Conservation (phyloP, 345 rosid species). For the Euphorbia peplus region DNA sequence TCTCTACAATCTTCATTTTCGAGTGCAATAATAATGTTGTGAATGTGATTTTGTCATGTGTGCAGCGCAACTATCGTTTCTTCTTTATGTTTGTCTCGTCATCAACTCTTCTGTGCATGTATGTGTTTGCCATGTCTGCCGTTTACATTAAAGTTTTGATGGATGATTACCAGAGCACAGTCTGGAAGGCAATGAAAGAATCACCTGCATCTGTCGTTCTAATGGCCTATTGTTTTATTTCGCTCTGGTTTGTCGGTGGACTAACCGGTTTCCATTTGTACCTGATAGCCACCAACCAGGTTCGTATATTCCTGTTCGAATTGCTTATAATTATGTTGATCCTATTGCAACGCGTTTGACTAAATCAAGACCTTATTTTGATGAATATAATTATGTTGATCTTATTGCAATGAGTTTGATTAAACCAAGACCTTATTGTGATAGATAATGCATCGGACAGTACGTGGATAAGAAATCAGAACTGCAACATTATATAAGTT, state of each 20-base stretch:
- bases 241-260: conserved; percentile 96
- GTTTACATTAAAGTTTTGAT: conserved; percentile 77
- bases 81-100: conserved; percentile 97
- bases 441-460: too few relatives aligned
- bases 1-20: background rate
- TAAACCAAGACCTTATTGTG: too few relatives aligned
- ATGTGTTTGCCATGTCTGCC: conserved; percentile 80
- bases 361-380: background rate
- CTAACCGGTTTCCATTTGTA: conserved; percentile 91
- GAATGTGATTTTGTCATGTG: conserved; percentile 1
- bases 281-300: conserved; percentile 91
- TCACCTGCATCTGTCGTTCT: conserved; percentile 81
- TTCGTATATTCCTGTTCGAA: conserved; percentile 27
- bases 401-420: too few relatives aligned
- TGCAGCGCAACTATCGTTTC: conserved; percentile 95
- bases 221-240: conserved; percentile 78
- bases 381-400: background rate
- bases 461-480: too few relatives aligned
- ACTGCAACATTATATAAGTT: too few relatives aligned
- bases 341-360: background rate
- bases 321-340: background rate
- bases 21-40: background rate
- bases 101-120: conserved; percentile 80
- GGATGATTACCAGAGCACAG: conserved; percentile 58
- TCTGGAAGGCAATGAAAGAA: conserved; percentile 86